phyloP scores from a whole-genome alignment of 2,329 filamentous ascomycete species.

The Leptographium galeiforme region DNA sequence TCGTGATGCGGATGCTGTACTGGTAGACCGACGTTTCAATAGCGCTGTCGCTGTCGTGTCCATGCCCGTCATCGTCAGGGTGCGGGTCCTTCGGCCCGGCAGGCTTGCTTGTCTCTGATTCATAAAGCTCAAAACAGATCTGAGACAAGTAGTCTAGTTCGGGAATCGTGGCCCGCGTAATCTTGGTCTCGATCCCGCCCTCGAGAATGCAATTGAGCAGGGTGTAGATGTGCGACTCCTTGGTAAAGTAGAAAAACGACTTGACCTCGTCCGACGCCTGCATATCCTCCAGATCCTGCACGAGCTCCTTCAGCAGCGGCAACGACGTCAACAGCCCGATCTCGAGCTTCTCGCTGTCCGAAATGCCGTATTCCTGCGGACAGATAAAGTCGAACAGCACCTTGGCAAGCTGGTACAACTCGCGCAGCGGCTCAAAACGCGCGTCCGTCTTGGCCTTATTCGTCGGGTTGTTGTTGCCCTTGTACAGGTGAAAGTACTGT shows the following conservation, averaged over 20 bases:
- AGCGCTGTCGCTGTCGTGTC: conserved; percentile 26
- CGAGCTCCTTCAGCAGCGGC: conserved; percentile 89
- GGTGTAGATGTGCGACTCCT: conserved; percentile 97
- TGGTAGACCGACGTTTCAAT: conserved; percentile 48
- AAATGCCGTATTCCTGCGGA: conserved; percentile 95
- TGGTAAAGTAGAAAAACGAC: conserved; percentile 97
- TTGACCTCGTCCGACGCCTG: conserved; percentile 90
- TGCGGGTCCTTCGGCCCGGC: not conserved
- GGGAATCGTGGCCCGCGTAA: conserved; percentile 85
- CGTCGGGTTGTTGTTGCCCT: conserved; percentile 53
- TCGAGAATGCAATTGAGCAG: conserved; percentile 95
- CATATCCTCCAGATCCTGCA: conserved; percentile 91
- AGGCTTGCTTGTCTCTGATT: conserved; percentile 62
- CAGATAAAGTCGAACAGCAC: conserved; percentile 97
- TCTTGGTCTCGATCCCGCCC: conserved; percentile 93
- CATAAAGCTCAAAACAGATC: conserved; percentile 96
- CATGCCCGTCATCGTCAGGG: not conserved
- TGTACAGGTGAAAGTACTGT: conserved; percentile 84
- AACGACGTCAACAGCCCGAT: conserved; percentile 90
- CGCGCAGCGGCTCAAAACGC: conserved; percentile 74
- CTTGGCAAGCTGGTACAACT: conserved; percentile 88
- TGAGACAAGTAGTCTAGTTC: conserved; percentile 96
- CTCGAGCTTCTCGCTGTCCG: conserved; percentile 91
- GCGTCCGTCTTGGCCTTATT: conserved; percentile 72
- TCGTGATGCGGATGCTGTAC: conserved; percentile 92